phyloP scores from a whole-genome alignment of 225 moss, liverwort and hornwort species.

The Anthoceros angustus region DNA sequence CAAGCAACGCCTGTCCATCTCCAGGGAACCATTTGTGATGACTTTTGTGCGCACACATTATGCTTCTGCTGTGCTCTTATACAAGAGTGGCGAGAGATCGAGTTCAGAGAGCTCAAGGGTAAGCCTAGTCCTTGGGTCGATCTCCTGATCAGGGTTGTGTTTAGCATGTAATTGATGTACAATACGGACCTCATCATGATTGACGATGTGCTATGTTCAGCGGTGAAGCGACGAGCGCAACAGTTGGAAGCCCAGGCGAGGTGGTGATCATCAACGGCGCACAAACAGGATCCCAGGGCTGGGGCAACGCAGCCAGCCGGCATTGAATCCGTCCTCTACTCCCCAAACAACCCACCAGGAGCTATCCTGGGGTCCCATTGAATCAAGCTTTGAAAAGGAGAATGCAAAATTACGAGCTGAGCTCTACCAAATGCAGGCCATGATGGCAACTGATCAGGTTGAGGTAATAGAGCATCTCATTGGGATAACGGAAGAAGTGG shows the following conservation, averaged over 20 bases:
- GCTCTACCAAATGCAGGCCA: conserved; percentile 49
- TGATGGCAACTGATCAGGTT: conserved; percentile 53
- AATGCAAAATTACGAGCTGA: conserved; percentile 68
- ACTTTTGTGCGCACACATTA: conserved; percentile 29
- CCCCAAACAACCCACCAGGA: conserved; percentile 31
- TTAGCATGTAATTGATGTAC: too few relatives aligned
- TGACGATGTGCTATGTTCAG: too few relatives aligned
- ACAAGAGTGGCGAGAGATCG: conserved; percentile 48
- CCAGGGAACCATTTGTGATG: conserved; percentile 38
- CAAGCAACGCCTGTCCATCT: too few relatives aligned
- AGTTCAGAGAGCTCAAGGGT: conserved; percentile 36
- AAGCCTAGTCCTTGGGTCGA: not conserved
- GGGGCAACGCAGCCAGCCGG: conserved; percentile 37
- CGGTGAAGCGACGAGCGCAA: too few relatives aligned
- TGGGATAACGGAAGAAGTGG: conserved; percentile 57
- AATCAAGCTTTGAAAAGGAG: conserved; percentile 60
- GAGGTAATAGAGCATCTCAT: conserved; percentile 77
- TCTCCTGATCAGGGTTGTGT: too few relatives aligned
- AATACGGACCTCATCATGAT: too few relatives aligned
- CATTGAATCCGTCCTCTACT: conserved; percentile 25
- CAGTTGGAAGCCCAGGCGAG: too few relatives aligned
- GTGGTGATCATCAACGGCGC: conserved; percentile 71
- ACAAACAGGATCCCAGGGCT: conserved; percentile 56
- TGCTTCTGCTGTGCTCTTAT: conserved; percentile 43
- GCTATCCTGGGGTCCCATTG: conserved; percentile 65